phyloP scores from a whole-genome alignment of 129 eudicot species.

The Calendula officinalis region DNA sequence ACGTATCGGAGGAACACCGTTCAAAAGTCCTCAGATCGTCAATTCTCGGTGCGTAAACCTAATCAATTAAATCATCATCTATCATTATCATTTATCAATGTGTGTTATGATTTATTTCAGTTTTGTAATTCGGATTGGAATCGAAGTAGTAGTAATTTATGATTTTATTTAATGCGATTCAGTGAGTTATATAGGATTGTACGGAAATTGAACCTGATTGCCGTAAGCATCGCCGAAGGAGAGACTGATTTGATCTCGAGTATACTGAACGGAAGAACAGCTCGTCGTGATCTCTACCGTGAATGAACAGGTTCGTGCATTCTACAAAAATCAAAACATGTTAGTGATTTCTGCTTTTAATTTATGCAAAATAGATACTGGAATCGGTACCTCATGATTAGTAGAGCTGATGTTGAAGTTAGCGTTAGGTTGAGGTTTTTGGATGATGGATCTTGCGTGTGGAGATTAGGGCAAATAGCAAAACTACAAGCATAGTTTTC shows the following conservation, averaged over 20 bases:
- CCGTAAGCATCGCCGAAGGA: constrained; percentile 93
- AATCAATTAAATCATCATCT: neutral
- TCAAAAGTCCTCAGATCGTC: constrained; percentile 89
- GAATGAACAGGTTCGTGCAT: constrained; percentile 51
- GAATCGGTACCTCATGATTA: constrained; percentile 35
- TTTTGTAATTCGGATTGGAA: too few species aligned
- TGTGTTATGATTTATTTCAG: neutral
- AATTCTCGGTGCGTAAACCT: constrained; percentile 83
- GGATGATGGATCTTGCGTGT: constrained; percentile 44
- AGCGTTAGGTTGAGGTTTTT: constrained; percentile 42
- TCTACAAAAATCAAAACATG: constrained; percentile 23
- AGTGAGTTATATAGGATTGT: neutral
- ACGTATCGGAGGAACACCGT: constrained; percentile 69
- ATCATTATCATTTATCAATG: neutral
- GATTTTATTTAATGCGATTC: too few species aligned
- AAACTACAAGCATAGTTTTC: constrained; percentile 23
- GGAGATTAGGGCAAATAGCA: constrained; percentile 35
- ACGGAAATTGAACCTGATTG: constrained; percentile 57
- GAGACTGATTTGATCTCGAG: constrained; percentile 80
- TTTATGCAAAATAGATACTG: constrained; percentile 6
- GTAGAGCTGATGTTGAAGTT: constrained; percentile 43
- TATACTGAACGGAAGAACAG: constrained; percentile 67
- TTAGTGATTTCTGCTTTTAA: neutral
- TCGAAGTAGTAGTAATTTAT: too few species aligned
- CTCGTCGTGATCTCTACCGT: constrained; percentile 66